phyloP scores from a whole-genome alignment of 768 basidiomycete genomes.

The Obba rivulosa region DNA sequence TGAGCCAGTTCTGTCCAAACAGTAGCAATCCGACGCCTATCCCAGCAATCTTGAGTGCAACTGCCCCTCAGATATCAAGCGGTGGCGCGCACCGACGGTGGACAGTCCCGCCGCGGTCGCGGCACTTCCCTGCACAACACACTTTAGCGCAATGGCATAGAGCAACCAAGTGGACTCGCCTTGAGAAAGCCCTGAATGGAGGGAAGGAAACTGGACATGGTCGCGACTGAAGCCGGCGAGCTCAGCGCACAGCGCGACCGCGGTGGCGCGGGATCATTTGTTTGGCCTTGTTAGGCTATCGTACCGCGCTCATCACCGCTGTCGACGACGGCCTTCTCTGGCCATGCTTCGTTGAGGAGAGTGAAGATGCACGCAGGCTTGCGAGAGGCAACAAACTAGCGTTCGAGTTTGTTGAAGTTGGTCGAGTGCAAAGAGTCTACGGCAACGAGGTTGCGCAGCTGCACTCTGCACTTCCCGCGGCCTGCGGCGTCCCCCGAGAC shows the following conservation, averaged over 20 bases:
- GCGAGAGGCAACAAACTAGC: too few relatives aligned
- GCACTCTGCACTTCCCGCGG: too few relatives aligned
- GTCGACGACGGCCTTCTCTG: too few relatives aligned
- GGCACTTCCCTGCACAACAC: slow-evolving; percentile 26
- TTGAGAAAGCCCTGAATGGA: slow-evolving; percentile 41
- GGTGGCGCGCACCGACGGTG: slow-evolving; percentile 27
- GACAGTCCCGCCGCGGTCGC: slow-evolving; percentile 32
- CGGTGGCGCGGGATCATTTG: background rate
- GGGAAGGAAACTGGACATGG: slow-evolving; percentile 37
- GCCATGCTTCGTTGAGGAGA: too few relatives aligned
- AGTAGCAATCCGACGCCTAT: slow-evolving; percentile 16
- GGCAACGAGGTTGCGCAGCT: too few relatives aligned
- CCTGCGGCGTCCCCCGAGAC: too few relatives aligned
- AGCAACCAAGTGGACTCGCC: slow-evolving; percentile 20
- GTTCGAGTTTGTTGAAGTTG: too few relatives aligned
- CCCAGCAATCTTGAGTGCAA: background rate
- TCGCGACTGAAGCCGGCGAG: background rate
- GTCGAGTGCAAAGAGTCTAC: too few relatives aligned
- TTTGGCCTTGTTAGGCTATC: slow-evolving; percentile 1
- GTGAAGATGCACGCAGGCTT: too few relatives aligned
- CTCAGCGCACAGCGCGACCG: background rate
- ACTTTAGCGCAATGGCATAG: background rate
- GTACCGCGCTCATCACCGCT: too few relatives aligned
- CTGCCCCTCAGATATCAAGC: background rate
- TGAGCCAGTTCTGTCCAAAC: slow-evolving; percentile 83